Evolutionary conservation across 805 yeast species (phyloP), one percentile per base, ranked within the genome.

Genomic region (Cyberlindnera subsufficiens): DNA sequence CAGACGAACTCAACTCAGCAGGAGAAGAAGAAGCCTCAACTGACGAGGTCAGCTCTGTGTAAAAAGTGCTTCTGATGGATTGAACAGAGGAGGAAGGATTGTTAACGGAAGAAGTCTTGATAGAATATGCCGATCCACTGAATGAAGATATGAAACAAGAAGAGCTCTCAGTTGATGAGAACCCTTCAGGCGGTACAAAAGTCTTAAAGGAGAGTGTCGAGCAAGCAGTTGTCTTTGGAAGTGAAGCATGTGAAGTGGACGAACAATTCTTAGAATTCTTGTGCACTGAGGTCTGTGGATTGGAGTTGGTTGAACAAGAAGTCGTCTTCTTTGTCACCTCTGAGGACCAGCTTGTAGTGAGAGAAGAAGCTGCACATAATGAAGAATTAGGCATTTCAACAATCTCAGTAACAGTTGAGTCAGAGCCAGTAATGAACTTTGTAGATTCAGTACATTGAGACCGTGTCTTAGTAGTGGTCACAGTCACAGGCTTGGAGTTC

Each of bases 341-440:
- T 8, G 27, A 18, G 14, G 35, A 32, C 16, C 14, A 32, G 11
- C 7, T 8, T 17, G 32, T 17, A 20, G 39, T 16, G 16, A 20
- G 11, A 3, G 25, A 4, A 13, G 39, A 37, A 13, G 39, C 3
- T 8, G 15, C 31, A 18, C 39, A 39, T 27, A 17, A 11, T 6
- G 25, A 6, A 14, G 35, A 2, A n/a, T 20, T 35, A 14, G 45
- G 45, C 3, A 22, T 30, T 17, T 42, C 36, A 31, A 45, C 25
- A 15, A 45, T 38, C 39, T 45, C 47, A 20, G 49, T 42, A 31
- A 45, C 31, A 4, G 35, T 35, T 19, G 22, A 22, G 25, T 45
- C 43, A 5, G 39, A 19, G 18, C 49, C 51, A 13, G 51, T 45
- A 16, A 30, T 29, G 30, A 40, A 47, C 18, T 39, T 32, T 2